Base-by-base conservation (phyloP, 495 filamentous ascomycete species). In the Xylaria acuta region DNA sequence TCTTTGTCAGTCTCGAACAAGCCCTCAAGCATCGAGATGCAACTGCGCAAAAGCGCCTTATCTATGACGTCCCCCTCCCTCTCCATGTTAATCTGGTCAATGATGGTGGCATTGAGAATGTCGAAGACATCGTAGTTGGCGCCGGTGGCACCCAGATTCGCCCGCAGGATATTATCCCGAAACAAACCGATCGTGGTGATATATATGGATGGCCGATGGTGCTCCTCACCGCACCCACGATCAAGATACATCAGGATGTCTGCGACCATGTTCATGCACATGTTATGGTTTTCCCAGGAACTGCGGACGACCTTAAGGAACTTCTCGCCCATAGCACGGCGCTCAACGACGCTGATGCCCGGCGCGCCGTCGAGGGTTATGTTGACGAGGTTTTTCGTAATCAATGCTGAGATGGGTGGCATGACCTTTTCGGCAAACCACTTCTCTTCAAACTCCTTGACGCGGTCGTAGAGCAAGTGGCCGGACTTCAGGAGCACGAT, bases 201-300 rank as follows among this genome's bases (percentile, higher is more conserved):
- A 76, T 93, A 98, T 58, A 98, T 97, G 0, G 91, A 91, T 0
- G 94, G 92, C 64, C 88, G 90, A 32, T 87, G 86, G 62, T 90
- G 86, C 70, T 97, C 93, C 3, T 86, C 79, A 69, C 89, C 91
- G 79, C 92, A 92, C 18, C 93, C 88, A 34, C 95, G 92, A 73
- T 99, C 96, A 88, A 99, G 95, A 75, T 99, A 99, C 95, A 99
- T 98, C 45, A 98, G 82, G 41, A 99, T 93, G 79, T 99, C 97
- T 14, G 95, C 96, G 54, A 93, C 91, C 97, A 99, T 98, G 74
- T 93, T 93, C 95, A 98, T 97, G 67, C 92, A 93, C 20, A 93
- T 84, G 77, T 93, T 93, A 77, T 99, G 95, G 67, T 96, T 92
- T 72, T 93, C 90, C 93, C 94, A 99, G 5, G 90, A 89, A 51